Percentiles rank a stretch among this genome's conserved stretches.
These are phyloP conservation scores for Pleurotus platypus DNA, from an alignment of 768 basidiomycete genomes.

Conservation along the genomic window DNA sequence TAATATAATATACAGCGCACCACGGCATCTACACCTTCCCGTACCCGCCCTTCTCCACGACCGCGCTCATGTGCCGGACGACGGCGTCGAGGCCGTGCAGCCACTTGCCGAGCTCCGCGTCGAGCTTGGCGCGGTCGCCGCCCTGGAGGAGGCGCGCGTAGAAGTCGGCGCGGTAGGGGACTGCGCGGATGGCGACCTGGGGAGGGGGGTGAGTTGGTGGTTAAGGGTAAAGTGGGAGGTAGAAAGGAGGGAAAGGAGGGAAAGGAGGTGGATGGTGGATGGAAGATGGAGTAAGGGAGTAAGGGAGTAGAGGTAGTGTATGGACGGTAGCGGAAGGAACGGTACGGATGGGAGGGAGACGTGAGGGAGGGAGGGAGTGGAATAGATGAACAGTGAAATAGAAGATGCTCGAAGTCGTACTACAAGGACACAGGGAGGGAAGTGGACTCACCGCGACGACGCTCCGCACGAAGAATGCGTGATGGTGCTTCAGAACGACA, in stretches of 20 bases:
- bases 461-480: slow-evolving; percentile 63
- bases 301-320: background rate
- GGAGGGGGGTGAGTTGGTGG: background rate
- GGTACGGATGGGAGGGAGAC: background rate
- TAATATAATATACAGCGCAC: no score
- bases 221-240: slow-evolving; percentile 8
- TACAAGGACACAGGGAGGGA: background rate
- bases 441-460: slow-evolving; percentile 49
- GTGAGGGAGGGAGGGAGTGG: background rate
- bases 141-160: slow-evolving; percentile 60
- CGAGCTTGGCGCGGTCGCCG: slow-evolving; percentile 44
- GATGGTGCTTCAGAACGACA: slow-evolving; percentile 60
- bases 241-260: background rate
- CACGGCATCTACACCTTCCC: slow-evolving; percentile 37
- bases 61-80: slow-evolving; percentile 44
- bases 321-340: background rate
- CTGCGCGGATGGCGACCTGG: slow-evolving; percentile 57
- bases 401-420: background rate
- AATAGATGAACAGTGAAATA: background rate
- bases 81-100: slow-evolving; percentile 52
- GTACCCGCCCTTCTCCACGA: slow-evolving; percentile 51
- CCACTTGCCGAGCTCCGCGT: slow-evolving; percentile 56
- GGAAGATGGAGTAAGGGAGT: background rate
- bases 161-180: slow-evolving; percentile 60
- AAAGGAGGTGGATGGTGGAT: slow-evolving; percentile 1